A percentile compares a stretch with the other conserved stretches of the same genome.
Conservation (phyloP, 352 stramenopile genomes). For the Globisporangium perplexum region DNA sequence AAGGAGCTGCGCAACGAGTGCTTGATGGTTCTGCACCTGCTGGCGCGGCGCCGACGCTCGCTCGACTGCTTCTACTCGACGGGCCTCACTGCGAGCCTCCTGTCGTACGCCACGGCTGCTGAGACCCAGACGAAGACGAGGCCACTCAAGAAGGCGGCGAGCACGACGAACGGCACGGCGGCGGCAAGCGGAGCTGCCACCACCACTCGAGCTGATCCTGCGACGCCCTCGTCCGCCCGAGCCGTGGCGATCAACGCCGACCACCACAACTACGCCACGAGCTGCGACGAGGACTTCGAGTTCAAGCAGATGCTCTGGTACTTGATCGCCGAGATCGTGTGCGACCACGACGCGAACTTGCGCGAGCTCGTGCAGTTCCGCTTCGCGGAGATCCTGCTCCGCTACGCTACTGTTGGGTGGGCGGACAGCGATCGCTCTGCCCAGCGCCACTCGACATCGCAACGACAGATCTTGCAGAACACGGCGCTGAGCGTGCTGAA, state of each 20-base stretch:
- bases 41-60: conserved; percentile 37
- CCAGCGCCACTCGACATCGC: conserved; percentile 33
- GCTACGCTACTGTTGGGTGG: conserved; percentile 35
- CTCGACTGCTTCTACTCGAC: conserved; percentile 55
- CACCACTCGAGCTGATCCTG: not conserved
- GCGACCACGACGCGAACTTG: conserved; percentile 44
- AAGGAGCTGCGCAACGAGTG: conserved; percentile 78
- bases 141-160: conserved; percentile 9
- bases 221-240: conserved; percentile 6
- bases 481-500: conserved; percentile 57
- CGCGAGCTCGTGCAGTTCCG: conserved; percentile 58
- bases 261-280: conserved; percentile 57
- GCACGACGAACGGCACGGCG: conserved; percentile 1
- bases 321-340: conserved; percentile 45
- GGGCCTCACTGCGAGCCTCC: conserved; percentile 48
- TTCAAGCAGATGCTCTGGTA: conserved; percentile 81
- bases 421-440: conserved; percentile 3
- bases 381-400: conserved; percentile 58
- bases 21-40: conserved; percentile 59
- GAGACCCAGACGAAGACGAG: conserved; percentile 6
- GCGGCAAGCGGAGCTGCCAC: too few species aligned
- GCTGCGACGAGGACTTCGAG: conserved; percentile 68
- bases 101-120: conserved; percentile 52
- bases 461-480: conserved; percentile 50
- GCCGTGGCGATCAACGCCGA: conserved; percentile 42